phyloP scores from a whole-genome alignment of 306 rosid species.

The Ormosia semicastrata region DNA sequence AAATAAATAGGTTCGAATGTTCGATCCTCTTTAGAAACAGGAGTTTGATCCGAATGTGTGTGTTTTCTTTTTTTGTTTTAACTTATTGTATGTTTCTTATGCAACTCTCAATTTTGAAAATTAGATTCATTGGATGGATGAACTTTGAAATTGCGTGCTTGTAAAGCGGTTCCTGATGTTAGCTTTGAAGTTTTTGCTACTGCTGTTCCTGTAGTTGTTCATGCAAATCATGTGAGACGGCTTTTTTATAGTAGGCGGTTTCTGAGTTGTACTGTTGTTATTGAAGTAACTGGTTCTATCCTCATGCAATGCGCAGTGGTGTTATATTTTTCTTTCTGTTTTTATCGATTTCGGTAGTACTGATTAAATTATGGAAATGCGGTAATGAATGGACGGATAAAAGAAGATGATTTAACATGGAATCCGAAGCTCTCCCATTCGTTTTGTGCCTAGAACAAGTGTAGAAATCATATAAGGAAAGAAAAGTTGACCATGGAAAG shows the following conservation, averaged over 20 bases:
- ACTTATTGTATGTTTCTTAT: background rate
- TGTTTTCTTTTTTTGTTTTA: no score
- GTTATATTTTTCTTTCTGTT: background rate
- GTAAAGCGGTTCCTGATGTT: background rate
- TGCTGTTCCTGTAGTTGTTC: background rate
- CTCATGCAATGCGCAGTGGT: background rate
- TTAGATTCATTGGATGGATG: conserved; percentile 1
- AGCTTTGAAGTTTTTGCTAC: background rate
- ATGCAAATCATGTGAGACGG: background rate
- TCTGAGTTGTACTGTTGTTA: background rate
- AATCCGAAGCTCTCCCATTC: background rate
- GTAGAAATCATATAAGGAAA: background rate
- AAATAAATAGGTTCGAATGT: conserved; percentile 5
- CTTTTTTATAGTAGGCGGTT: background rate
- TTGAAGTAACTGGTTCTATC: background rate
- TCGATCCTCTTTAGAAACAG: background rate
- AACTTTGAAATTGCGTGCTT: background rate
- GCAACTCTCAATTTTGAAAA: background rate
- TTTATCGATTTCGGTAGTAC: background rate
- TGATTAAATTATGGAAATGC: background rate
- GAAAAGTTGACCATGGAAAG: background rate
- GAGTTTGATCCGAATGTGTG: conserved; percentile 9
- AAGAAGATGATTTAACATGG: background rate
- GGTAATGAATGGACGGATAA: background rate
- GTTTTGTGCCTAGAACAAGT: background rate